These are phyloP conservation scores for Rhododendron mucronatum DNA, from an alignment of 148 eudicot genomes.

Conservation along the genomic window DNA sequence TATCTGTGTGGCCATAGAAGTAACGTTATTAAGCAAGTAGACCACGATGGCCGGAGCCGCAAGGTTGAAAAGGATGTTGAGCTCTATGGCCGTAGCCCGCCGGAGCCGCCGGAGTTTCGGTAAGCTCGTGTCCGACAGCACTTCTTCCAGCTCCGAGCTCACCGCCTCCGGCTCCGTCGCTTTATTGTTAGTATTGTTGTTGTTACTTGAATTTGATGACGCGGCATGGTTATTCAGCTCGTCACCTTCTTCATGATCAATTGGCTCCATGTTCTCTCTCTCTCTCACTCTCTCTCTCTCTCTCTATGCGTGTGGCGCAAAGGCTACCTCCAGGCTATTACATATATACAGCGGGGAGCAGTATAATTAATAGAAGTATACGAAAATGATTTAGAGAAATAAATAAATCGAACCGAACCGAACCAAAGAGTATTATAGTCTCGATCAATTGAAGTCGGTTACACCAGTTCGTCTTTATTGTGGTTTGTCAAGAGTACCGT, in stretches of 20 bases:
- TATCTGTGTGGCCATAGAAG: conserved; percentile 52
- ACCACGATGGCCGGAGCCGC: conserved; percentile 54
- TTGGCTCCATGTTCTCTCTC: neutral
- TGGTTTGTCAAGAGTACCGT: too few species aligned
- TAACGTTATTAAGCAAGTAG: conserved; percentile 46
- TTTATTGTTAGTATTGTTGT: neutral
- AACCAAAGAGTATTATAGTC: too few species aligned
- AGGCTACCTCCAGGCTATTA: too few species aligned
- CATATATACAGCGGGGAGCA: too few species aligned
- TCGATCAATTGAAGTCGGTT: too few species aligned
- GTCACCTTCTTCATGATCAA: neutral
- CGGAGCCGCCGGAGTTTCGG: conserved; percentile 15
- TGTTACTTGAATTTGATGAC: neutral
- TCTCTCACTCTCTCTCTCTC: neutral
- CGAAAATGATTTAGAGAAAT: too few species aligned
- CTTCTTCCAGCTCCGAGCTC: conserved; percentile 32
- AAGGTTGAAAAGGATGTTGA: conserved; percentile 24
- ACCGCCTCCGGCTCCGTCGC: neutral
- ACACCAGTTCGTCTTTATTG: too few species aligned
- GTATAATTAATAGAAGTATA: too few species aligned
- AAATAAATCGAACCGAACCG: too few species aligned
- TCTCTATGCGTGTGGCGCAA: neutral
- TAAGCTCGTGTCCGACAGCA: conserved; percentile 17
- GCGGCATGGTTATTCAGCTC: neutral
- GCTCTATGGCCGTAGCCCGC: conserved; percentile 33